phyloP scores from a whole-genome alignment of 2,329 filamentous ascomycete genomes.

The Aspergillus sp. region DNA sequence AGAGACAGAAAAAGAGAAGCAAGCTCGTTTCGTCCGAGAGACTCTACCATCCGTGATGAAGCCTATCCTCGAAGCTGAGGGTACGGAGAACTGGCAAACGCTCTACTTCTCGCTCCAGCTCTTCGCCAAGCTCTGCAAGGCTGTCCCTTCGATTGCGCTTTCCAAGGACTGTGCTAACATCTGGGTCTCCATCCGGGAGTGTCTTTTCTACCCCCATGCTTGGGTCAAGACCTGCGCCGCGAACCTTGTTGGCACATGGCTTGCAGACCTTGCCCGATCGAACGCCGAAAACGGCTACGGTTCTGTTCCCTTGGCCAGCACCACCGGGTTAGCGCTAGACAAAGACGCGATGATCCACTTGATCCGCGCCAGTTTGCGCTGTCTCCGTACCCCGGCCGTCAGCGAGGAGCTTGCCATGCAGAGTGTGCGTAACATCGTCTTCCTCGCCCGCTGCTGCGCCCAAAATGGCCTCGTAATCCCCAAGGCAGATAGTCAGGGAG shows the following conservation, averaged over 20 bases:
- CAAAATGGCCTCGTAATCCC: constrained; percentile 54
- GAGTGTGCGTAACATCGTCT: constrained; percentile 76
- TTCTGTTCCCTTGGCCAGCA: constrained; percentile 64
- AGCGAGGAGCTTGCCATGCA: constrained; percentile 76
- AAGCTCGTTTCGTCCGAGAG: constrained; percentile 60
- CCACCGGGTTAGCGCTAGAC: constrained; percentile 67
- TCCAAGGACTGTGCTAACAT: constrained; percentile 60
- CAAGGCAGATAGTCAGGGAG: constrained; percentile 41
- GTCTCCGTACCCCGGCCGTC: constrained; percentile 63
- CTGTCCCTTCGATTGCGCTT: constrained; percentile 64
- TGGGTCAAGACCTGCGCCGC: constrained; percentile 76
- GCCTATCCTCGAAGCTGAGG: constrained; percentile 48
- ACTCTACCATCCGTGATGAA: constrained; percentile 57
- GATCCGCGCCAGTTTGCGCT: constrained; percentile 56
- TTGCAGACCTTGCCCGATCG: constrained; percentile 72
- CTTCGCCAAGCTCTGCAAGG: constrained; percentile 65
- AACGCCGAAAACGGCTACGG: constrained; percentile 55
- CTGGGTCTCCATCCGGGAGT: constrained; percentile 69
- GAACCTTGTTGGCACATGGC: constrained; percentile 71
- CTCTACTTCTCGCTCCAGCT: constrained; percentile 72
- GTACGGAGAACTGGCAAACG: constrained; percentile 64
- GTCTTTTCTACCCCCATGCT: constrained; percentile 69
- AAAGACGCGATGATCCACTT: constrained; percentile 63
- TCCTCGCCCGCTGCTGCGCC: constrained; percentile 68
- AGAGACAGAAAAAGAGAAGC: constrained; percentile 64